Conservation (phyloP, 2,329 filamentous ascomycete species). For the Fusarium humuli region DNA sequence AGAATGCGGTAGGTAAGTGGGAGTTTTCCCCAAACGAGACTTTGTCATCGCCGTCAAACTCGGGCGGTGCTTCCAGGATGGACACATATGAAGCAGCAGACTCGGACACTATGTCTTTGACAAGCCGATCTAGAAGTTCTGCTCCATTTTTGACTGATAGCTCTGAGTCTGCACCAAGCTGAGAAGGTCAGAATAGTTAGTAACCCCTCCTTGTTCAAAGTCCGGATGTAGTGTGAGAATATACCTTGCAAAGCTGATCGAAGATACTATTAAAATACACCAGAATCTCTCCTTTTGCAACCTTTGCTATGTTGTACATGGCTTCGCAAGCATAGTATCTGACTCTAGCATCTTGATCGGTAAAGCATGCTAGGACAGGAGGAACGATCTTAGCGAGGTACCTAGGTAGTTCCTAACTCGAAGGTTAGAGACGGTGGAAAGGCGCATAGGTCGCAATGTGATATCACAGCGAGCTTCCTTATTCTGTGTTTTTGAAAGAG, state of each 20-base stretch:
- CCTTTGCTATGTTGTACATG: slow-evolving; percentile 99
- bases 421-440: slow-evolving; percentile 10
- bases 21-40: slow-evolving; percentile 58
- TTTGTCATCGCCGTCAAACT: slow-evolving; percentile 60
- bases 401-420: slow-evolving; percentile 81
- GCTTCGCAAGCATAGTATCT: slow-evolving; percentile 99
- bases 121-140: slow-evolving; percentile 90
- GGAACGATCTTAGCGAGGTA: slow-evolving; percentile 96
- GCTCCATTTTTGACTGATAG: slow-evolving; percentile 98
- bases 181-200: slow-evolving; percentile 14
- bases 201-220: background rate
- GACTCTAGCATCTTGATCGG: slow-evolving; percentile 96
- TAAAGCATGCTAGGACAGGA: slow-evolving; percentile 96
- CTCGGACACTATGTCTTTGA: slow-evolving; percentile 97
- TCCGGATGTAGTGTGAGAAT: background rate
- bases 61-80: slow-evolving; percentile 73
- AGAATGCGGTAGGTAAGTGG: slow-evolving; percentile 86
- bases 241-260: slow-evolving; percentile 93
- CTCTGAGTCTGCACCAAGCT: slow-evolving; percentile 96
- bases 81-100: slow-evolving; percentile 96
- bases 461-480: background rate
- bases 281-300: slow-evolving; percentile 96
- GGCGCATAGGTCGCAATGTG: background rate
- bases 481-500: background rate
- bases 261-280: slow-evolving; percentile 99